These are phyloP conservation scores for Aulographum hederae DNA, from an alignment of 2,329 filamentous ascomycete species.

Conservation along the genomic window DNA sequence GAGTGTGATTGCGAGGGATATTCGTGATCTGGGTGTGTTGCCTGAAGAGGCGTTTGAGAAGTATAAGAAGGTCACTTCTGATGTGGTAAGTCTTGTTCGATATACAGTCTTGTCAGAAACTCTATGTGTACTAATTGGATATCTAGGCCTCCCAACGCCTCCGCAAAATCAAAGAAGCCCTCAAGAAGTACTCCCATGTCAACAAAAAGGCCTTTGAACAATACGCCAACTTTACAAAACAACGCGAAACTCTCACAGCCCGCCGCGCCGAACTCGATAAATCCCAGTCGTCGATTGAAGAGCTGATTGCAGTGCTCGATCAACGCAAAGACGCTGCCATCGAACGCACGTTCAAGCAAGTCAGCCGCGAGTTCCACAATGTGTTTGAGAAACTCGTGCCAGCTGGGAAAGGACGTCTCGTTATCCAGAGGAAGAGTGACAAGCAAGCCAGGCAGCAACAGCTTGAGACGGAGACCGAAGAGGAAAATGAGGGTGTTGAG, in stretches of 20 bases:
- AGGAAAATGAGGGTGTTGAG: slow-evolving; percentile 45
- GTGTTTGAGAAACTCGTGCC: slow-evolving; percentile 94
- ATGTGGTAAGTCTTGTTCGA: slow-evolving; percentile 37
- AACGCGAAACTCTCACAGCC: slow-evolving; percentile 71
- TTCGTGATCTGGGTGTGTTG: slow-evolving; percentile 79
- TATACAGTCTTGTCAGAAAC: slow-evolving; percentile 8
- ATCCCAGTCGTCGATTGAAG: slow-evolving; percentile 73
- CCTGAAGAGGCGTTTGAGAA: slow-evolving; percentile 88
- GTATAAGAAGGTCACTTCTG: slow-evolving; percentile 67
- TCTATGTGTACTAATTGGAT: no score
- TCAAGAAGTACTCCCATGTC: slow-evolving; percentile 95
- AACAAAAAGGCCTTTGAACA: slow-evolving; percentile 99
- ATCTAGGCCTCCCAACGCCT: slow-evolving; percentile 40
- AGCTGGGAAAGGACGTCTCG: slow-evolving; percentile 72
- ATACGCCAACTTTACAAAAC: slow-evolving; percentile 90
- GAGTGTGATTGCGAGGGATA: slow-evolving; percentile 68
- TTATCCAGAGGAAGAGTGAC: slow-evolving; percentile 85
- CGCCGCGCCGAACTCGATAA: slow-evolving; percentile 75
- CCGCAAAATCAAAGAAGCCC: slow-evolving; percentile 76
- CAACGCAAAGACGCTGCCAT: slow-evolving; percentile 96
- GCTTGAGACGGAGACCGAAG: slow-evolving; percentile 26
- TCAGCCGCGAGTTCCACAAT: slow-evolving; percentile 77
- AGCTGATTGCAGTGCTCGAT: slow-evolving; percentile 81
- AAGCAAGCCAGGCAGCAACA: slow-evolving; percentile 41
- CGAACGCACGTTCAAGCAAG: slow-evolving; percentile 95